Evolutionary conservation across 2,329 filamentous ascomycete genomes (phyloP).

Genomic region (Hymenoscyphus salicellus): DNA sequence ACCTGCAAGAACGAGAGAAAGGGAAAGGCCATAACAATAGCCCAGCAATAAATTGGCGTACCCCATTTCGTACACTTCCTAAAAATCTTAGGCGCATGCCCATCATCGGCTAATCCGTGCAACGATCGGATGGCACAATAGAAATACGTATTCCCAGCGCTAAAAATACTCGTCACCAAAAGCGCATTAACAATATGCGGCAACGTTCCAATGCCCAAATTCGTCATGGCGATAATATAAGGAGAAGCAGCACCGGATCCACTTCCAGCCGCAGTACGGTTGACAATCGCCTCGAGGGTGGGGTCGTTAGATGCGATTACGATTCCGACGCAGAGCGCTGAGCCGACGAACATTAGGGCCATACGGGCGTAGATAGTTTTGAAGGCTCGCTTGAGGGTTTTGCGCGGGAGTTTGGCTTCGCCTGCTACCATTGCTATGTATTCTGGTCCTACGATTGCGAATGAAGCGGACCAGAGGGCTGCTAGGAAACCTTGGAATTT

Average conservation of each 20-base stretch:
- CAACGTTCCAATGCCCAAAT: constrained; percentile 61
- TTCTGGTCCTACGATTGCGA: constrained; percentile 44
- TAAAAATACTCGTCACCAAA: constrained; percentile 53
- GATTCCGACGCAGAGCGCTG: constrained; percentile 64
- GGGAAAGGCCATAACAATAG: constrained; percentile 50
- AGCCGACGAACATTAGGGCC: constrained; percentile 67
- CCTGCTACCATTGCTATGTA: constrained; percentile 69
- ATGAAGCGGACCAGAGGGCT: constrained; percentile 49
- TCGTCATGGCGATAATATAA: constrained; percentile 59
- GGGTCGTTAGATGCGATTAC: constrained; percentile 63
- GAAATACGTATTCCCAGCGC: constrained; percentile 57
- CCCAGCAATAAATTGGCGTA: constrained; percentile 60
- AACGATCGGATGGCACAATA: constrained; percentile 68
- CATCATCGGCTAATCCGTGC: constrained; percentile 64
- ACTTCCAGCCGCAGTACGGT: constrained; percentile 44
- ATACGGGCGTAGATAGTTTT: constrained; percentile 73
- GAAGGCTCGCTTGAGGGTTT: constrained; percentile 64
- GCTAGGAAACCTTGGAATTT: constrained; percentile 65
- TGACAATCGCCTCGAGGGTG: constrained; percentile 44
- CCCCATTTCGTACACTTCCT: constrained; percentile 60
- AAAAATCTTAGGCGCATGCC: constrained; percentile 62
- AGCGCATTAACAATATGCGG: constrained; percentile 66
- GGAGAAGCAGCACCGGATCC: constrained; percentile 42
- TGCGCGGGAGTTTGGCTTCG: constrained; percentile 62
- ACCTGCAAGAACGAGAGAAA: constrained; percentile 69